These are phyloP conservation scores for Trichoderma arundinaceum DNA, from an alignment of 2,329 filamentous ascomycete genomes.

Conservation along the genomic window DNA sequence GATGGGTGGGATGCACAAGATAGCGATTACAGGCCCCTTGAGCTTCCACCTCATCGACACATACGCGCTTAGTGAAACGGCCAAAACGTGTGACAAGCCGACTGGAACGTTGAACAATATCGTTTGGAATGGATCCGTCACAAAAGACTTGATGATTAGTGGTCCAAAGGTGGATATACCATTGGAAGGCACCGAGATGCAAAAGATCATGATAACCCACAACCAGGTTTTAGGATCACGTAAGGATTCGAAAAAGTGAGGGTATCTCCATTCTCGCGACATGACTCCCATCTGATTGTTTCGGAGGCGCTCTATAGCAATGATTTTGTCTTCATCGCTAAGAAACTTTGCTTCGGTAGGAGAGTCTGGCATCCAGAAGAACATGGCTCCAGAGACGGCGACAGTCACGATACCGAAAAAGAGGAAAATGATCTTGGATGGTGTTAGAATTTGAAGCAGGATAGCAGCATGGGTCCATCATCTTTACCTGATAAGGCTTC, in stretches of 20 bases:
- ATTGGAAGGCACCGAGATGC: slow-evolving; percentile 63
- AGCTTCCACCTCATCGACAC: slow-evolving; percentile 60
- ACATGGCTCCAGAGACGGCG: slow-evolving; percentile 52
- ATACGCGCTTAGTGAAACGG: slow-evolving; percentile 62
- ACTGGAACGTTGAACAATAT: slow-evolving; percentile 67
- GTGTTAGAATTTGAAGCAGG: background rate
- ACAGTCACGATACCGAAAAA: slow-evolving; percentile 60
- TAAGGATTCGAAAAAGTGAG: slow-evolving; percentile 59
- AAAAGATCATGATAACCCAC: slow-evolving; percentile 60
- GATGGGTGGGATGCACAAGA: slow-evolving; percentile 63
- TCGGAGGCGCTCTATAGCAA: slow-evolving; percentile 60
- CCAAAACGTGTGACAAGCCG: slow-evolving; percentile 63
- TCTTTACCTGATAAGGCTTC: slow-evolving; percentile 54
- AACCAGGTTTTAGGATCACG: slow-evolving; percentile 66
- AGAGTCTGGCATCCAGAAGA: slow-evolving; percentile 56
- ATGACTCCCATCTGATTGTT: slow-evolving; percentile 61
- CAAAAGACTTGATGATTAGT: slow-evolving; percentile 64
- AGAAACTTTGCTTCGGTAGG: slow-evolving; percentile 59
- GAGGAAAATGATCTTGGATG: slow-evolving; percentile 56
- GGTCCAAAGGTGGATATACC: slow-evolving; percentile 65
- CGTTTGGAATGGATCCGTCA: slow-evolving; percentile 60
- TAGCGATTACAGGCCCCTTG: slow-evolving; percentile 61
- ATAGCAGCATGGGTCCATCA: background rate
- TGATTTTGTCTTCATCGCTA: slow-evolving; percentile 55
- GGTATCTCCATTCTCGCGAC: slow-evolving; percentile 57